phyloP scores from a whole-genome alignment of 345 rosid genomes.

The Brassica rapa region DNA sequence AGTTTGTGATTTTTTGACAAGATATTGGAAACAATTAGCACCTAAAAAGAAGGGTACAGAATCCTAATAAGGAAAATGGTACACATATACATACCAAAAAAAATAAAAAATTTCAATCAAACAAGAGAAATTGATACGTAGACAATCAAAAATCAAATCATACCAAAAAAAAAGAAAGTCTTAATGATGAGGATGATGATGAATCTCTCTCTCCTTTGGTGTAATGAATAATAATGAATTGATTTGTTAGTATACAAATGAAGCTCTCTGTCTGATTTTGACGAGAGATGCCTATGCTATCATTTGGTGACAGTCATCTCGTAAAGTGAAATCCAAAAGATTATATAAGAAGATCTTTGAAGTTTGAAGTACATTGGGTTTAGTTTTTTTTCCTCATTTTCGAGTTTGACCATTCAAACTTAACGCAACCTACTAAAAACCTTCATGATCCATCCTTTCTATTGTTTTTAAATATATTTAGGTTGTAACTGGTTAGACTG shows the following conservation, averaged over 20 bases:
- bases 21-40: neutral
- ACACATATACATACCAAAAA: neutral
- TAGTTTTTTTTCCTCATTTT: neutral
- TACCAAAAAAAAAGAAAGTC: neutral
- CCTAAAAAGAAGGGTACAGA: neutral
- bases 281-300: neutral
- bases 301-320: neutral
- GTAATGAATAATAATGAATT: neutral
- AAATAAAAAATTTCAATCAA: neutral
- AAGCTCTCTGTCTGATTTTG: neutral
- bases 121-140: neutral
- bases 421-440: neutral
- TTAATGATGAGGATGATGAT: neutral
- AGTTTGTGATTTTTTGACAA: neutral
- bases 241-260: constrained; percentile 8
- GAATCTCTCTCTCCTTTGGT: neutral
- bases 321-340: constrained; percentile 15
- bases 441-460: neutral
- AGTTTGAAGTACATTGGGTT: neutral
- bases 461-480: neutral
- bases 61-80: neutral
- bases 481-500: neutral
- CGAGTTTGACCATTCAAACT: neutral
- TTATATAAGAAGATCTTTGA: neutral
- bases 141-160: neutral